A percentile compares a stretch with the other conserved stretches of the same genome.
Evolutionary conservation across 2,329 filamentous ascomycete species (phyloP).

Genomic region (Zymoseptoria pseudotritici): DNA sequence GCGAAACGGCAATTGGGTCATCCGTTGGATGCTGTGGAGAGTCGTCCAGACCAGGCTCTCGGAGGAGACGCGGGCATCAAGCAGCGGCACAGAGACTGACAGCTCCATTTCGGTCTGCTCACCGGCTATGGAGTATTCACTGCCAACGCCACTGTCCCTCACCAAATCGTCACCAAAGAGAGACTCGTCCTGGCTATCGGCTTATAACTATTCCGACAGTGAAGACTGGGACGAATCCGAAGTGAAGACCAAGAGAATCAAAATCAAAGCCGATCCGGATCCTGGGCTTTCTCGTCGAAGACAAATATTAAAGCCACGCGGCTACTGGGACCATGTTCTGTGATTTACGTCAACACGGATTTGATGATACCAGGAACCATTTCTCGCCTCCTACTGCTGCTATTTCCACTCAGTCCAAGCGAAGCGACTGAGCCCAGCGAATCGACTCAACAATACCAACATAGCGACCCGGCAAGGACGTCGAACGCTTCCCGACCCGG

Average conservation of each 20-base stretch:
- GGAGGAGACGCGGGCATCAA: constrained; percentile 3
- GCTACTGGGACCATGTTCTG: constrained; percentile 7
- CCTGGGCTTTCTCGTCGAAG: not conserved
- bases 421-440: not conserved
- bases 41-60: constrained; percentile 8
- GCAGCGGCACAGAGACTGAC: constrained; percentile 12
- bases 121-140: constrained; percentile 4
- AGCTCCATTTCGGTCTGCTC: constrained; percentile 11
- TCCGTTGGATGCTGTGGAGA: constrained; percentile 19
- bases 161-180: not conserved
- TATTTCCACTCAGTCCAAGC: not conserved
- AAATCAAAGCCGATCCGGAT: not conserved
- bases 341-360: not conserved
- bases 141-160: not conserved
- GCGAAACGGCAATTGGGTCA: constrained; percentile 15
- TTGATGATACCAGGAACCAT: not conserved
- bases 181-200: not conserved
- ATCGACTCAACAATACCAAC: not conserved
- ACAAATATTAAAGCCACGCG: not conserved
- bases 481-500: not conserved
- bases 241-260: constrained; percentile 1
- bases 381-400: not conserved
- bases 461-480: not conserved
- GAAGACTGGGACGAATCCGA: constrained; percentile 6
- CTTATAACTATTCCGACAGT: constrained; percentile 10